Conservation (phyloP, 2,329 filamentous ascomycete genomes). For the Arthroderma sp. region DNA sequence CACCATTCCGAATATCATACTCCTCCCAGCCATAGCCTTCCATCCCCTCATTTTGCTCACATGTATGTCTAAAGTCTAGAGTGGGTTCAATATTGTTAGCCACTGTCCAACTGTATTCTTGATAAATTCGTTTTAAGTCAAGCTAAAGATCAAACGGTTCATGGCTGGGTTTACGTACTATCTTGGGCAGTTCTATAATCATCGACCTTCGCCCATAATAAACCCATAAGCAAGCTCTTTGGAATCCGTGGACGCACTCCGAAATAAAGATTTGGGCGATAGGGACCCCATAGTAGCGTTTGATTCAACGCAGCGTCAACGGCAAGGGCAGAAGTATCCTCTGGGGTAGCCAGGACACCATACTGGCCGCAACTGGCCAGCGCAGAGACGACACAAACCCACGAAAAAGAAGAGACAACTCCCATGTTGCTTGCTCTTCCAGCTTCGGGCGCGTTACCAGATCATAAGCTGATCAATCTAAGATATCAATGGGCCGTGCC, state of each 20-base stretch:
- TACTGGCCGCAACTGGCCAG: neutral
- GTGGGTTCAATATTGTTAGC: neutral
- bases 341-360: neutral
- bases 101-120: neutral
- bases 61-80: constrained; percentile 78
- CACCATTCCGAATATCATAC: constrained; percentile 80
- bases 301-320: constrained; percentile 51
- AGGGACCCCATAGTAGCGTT: constrained; percentile 89
- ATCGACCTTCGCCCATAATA: constrained; percentile 84
- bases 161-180: constrained; percentile 43
- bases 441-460: neutral
- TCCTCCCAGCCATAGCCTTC: constrained; percentile 96
- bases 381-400: constrained; percentile 18
- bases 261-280: constrained; percentile 89
- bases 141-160: neutral
- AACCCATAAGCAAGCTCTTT: constrained; percentile 64
- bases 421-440: constrained; percentile 6
- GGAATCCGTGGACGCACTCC: constrained; percentile 72
- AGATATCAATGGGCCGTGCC: neutral
- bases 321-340: constrained; percentile 22
- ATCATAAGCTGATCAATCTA: neutral
- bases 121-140: neutral
- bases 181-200: constrained; percentile 61
- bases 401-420: constrained; percentile 20
- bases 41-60: constrained; percentile 90